A percentile compares a stretch with the other conserved stretches of the same genome.
These are phyloP conservation scores for Puccinia hordei DNA, from an alignment of 1,284 basidiomycete genomes.

Conservation along the genomic window DNA sequence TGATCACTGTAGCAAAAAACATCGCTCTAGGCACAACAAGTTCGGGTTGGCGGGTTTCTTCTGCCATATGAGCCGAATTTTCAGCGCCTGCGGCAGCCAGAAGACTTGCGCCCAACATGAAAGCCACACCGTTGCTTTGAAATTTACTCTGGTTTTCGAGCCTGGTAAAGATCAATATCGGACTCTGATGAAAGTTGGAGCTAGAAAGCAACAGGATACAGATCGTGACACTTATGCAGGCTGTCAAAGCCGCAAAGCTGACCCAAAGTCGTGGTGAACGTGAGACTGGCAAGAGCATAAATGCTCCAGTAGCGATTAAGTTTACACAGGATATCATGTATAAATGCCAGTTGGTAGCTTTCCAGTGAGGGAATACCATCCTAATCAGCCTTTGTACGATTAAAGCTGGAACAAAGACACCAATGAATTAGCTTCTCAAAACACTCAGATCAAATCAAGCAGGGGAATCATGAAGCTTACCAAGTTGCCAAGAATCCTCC, in stretches of 20 bases:
- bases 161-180: conserved; percentile 20
- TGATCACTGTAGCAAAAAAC: conserved; percentile 41
- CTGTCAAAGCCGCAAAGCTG: conserved; percentile 20
- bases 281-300: conserved; percentile 25
- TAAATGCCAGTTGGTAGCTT: conserved; percentile 1
- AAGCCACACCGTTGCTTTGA: conserved; percentile 37
- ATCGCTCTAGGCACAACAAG: conserved; percentile 31
- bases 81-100: conserved; percentile 42
- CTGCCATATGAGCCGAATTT: conserved; percentile 38
- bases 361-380: conserved; percentile 18
- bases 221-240: conserved; percentile 13
- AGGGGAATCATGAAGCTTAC: neutral
- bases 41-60: conserved; percentile 37
- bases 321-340: conserved; percentile 20
- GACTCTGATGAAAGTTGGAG: conserved; percentile 32
- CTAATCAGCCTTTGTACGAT: conserved; percentile 10
- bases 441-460: neutral
- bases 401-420: neutral
- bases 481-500: conserved; percentile 38
- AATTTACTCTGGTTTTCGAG: conserved; percentile 40
- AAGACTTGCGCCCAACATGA: conserved; percentile 15
- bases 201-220: conserved; percentile 30
- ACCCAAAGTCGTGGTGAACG: conserved; percentile 46
- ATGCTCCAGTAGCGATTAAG: conserved; percentile 23
- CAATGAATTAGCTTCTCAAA: neutral